Evolutionary conservation across 352 stramenopile genomes (phyloP), one percentile per base, ranked within the genome.

Genomic region (Peronospora belbahrii): DNA sequence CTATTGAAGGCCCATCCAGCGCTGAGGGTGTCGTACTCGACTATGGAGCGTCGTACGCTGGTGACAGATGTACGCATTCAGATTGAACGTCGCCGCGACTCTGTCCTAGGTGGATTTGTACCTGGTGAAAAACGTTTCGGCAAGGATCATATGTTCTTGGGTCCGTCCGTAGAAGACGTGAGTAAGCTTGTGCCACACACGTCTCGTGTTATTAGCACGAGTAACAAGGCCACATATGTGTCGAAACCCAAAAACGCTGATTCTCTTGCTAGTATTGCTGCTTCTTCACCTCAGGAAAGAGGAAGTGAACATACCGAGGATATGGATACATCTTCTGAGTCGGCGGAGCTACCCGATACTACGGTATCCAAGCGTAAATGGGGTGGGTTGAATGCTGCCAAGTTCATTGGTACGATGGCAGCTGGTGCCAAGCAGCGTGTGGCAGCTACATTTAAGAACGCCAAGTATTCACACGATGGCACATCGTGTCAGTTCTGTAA

Each of bases 401-500:
- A 85, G 52, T 69, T 87, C 17, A 77, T 87, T 28, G 72, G 68
- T n/a, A 87, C 62, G 2, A 87, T 87, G 70, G 75, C 65, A 1
- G 67, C 71, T 6, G 70, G 67, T 24, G 71, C 76, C 37, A 84
- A 84, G 61, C 73, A 83, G 59, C 76, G 76, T 18, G 70, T 85
- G 28, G 68, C 70, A 13, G 70, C 74, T n/a, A 79, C 72, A 4
- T 72, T 85, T 31, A 74, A 74, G 52, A 72, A 85, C 42, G 42
- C 49, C 42, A 90, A 90, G 54, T 73, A 67, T 59, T 65, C 62
- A 34, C 79, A 90, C 59, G 74, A 86, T 42, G 76, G 76, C 36
- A 84, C 79, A 28, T 81, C 64, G 38, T 91, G 80, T 54, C 74
- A 88, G 58, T 81, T 88, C 58, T 92, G 80, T 48, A 86, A 88